Evolutionary conservation across 1,284 basidiomycete species (phyloP).

Genomic region (Inonotus obliquus): DNA sequence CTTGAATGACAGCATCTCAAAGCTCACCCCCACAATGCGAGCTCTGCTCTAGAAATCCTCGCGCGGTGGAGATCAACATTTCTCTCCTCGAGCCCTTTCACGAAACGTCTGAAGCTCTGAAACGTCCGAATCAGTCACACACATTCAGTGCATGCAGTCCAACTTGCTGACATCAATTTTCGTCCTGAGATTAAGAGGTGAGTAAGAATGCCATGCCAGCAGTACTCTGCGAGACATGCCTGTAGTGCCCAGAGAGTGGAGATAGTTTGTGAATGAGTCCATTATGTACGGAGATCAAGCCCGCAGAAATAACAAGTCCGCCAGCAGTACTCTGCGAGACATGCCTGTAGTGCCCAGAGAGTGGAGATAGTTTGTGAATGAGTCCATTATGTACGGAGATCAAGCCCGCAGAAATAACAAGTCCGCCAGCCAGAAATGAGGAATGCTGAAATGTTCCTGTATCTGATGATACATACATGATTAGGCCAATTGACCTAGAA

Average conservation of each 20-base stretch:
- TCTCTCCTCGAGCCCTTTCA: conserved; percentile 48
- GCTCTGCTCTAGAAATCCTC: conserved; percentile 55
- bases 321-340: conserved; percentile 30
- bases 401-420: conserved; percentile 63
- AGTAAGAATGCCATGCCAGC: neutral
- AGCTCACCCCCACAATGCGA: conserved; percentile 50
- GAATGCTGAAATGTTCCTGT: conserved; percentile 71
- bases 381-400: conserved; percentile 63
- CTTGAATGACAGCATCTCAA: neutral
- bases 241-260: conserved; percentile 67
- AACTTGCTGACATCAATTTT: conserved; percentile 39
- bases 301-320: conserved; percentile 60
- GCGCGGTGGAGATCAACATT: conserved; percentile 62
- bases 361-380: conserved; percentile 60
- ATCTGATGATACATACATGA: conserved; percentile 23
- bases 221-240: conserved; percentile 26
- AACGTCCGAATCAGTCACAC: neutral
- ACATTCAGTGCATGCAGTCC: conserved; percentile 28
- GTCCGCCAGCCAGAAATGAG: conserved; percentile 54
- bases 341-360: conserved; percentile 65
- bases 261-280: conserved; percentile 61
- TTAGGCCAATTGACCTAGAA: neutral
- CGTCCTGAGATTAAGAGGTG: neutral
- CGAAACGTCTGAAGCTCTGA: conserved; percentile 64
- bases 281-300: conserved; percentile 62